phyloP scores from a whole-genome alignment of 2,329 filamentous ascomycete genomes.

The Polytolypa hystricis region DNA sequence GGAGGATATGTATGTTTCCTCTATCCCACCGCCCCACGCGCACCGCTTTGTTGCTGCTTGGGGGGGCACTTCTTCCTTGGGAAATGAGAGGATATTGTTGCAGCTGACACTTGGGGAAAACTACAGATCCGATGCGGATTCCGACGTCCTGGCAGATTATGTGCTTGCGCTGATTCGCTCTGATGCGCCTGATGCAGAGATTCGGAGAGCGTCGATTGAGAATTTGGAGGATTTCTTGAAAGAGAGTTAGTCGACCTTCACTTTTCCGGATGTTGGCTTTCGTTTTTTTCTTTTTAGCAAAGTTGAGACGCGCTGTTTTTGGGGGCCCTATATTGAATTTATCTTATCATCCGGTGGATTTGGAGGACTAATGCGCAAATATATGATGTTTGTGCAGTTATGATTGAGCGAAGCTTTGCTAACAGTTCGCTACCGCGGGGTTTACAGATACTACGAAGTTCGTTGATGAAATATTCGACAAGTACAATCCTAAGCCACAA shows the following conservation, averaged over 20 bases:
- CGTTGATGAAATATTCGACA: constrained; percentile 45
- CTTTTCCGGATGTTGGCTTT: background rate
- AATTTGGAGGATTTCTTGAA: constrained; percentile 48
- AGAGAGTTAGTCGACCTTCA: constrained; percentile 33
- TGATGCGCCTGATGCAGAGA: constrained; percentile 44
- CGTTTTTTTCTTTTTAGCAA: constrained; percentile 8
- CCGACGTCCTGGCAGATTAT: constrained; percentile 51
- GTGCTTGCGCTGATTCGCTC: constrained; percentile 48
- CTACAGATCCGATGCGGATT: constrained; percentile 49
- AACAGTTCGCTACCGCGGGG: background rate
- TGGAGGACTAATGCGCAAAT: too few species aligned
- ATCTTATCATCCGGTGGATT: too few species aligned
- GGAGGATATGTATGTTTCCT: constrained; percentile 42
- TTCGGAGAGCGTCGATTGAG: constrained; percentile 43
- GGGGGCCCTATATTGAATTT: too few species aligned
- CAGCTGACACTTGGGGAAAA: background rate
- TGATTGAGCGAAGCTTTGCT: background rate
- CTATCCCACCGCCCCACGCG: too few species aligned
- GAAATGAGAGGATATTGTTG: background rate
- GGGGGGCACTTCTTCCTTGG: background rate
- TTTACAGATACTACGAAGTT: constrained; percentile 40
- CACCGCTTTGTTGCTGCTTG: background rate
- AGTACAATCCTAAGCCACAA: constrained; percentile 37
- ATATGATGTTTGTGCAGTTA: background rate
- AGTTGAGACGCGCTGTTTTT: too few species aligned